phyloP scores from a whole-genome alignment of 768 basidiomycete species.

The Imleria badia region DNA sequence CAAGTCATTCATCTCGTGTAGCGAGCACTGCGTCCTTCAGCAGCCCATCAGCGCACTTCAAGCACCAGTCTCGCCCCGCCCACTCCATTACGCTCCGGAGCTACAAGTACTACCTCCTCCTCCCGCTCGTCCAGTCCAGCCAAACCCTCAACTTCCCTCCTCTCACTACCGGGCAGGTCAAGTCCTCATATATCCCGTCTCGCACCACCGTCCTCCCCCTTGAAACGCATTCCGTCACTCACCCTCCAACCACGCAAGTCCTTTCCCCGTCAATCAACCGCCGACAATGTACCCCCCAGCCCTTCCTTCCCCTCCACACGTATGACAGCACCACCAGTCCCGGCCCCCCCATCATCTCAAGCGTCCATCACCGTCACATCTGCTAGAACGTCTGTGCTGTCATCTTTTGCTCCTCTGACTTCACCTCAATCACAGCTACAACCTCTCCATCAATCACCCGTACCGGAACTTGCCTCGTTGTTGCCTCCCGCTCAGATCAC shows the following conservation, averaged over 20 bases:
- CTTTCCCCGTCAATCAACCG: constrained; percentile 44
- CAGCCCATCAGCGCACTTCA: constrained; percentile 62
- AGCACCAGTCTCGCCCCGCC: constrained; percentile 46
- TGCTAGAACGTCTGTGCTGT: constrained; percentile 39
- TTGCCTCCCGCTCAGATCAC: constrained; percentile 16
- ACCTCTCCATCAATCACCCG: constrained; percentile 21
- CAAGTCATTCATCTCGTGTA: constrained; percentile 9
- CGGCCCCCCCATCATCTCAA: constrained; percentile 14
- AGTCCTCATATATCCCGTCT: constrained; percentile 29
- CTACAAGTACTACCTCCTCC: constrained; percentile 41
- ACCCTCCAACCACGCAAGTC: constrained; percentile 51
- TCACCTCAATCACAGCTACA: constrained; percentile 29
- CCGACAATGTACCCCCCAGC: constrained; percentile 32
- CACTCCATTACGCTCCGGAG: constrained; percentile 40
- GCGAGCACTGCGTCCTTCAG: constrained; percentile 33
- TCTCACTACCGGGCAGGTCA: constrained; percentile 30
- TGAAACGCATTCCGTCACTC: constrained; percentile 51
- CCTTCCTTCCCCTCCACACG: constrained; percentile 24
- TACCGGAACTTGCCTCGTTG: constrained; percentile 5
- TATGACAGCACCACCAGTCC: constrained; percentile 25
- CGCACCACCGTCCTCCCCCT: constrained; percentile 50
- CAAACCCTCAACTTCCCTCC: constrained; percentile 39
- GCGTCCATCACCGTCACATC: constrained; percentile 10
- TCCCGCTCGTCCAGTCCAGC: constrained; percentile 67
- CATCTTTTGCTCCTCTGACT: constrained; percentile 36